Evolutionary conservation across 176 grass and related monocot species (phyloP), one percentile per base, ranked within the genome.

Genomic region (Avena sativa): DNA sequence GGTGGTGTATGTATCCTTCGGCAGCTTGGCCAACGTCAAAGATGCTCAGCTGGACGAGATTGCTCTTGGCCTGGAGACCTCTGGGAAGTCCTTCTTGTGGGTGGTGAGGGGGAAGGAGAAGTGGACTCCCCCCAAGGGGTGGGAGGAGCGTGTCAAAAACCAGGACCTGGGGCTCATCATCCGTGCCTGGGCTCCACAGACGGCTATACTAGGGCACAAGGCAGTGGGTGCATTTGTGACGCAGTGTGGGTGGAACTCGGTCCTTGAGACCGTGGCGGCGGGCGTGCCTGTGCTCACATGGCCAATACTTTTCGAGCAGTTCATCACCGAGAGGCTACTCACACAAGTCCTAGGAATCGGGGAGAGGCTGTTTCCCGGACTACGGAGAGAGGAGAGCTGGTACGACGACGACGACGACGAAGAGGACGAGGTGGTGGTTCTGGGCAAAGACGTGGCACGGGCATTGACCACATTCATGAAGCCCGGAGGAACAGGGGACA

Each of bases 281-380:
- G 12, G 12, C 51, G 51, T 44, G 43, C 43, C 43, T 6, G 43
- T 44, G 43, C 43, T 44, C 43, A 44, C 43, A 44, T 44, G 43
- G 43, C 43, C 47, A 5, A 1, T 49, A 2, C 2, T 49, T 1
- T 49, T 1, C 20, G 87, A 85, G 16, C 81, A 89, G 23, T 89
- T 85, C 64, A 79, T 89, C 52, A 72, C 19, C 10, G 75, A 85
- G 55, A 79, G 63, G 76, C 11, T 85, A 0, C 3, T 80, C 7
- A 81, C 78, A 16, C 61, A 89, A 0, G 73, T 89, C 0, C 28
- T 70, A 7, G 30, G 5, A 15, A 28, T 75, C 1, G 82, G 70
- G 8, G 70, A 25, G 23, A 13, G 13, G 44, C 10, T 60, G 25
- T 56, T 70, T 79, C 63, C 63, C 1, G 43, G 6, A 7, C 26